Percentiles rank a stretch among this genome's conserved stretches.
Evolutionary conservation across 768 basidiomycete genomes (phyloP).

Genomic region (Cubamyces sp.): DNA sequence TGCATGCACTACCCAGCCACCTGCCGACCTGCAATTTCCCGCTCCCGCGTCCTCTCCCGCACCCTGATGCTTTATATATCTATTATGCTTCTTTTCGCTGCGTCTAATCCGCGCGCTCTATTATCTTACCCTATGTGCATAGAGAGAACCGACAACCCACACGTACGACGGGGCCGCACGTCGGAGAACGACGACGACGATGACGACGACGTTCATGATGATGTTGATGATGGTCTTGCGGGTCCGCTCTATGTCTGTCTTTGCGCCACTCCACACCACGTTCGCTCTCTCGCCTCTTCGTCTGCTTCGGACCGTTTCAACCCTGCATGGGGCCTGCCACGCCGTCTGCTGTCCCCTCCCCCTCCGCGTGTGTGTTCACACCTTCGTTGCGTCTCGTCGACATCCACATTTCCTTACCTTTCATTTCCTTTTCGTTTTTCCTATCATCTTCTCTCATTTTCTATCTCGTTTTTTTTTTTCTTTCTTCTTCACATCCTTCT

Average conservation of each 20-base stretch:
- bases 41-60: not conserved
- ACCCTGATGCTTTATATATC: slow-evolving; percentile 22
- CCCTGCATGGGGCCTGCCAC: too few species aligned
- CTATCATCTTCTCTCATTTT: not conserved
- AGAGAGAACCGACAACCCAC: slow-evolving; percentile 17
- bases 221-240: slow-evolving; percentile 12
- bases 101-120: slow-evolving; percentile 24
- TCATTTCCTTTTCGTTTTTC: not conserved
- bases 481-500: too few species aligned
- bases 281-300: not conserved
- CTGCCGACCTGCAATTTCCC: not conserved
- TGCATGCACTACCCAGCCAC: not conserved
- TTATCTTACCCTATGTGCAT: slow-evolving; percentile 26
- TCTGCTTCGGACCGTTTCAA: not conserved
- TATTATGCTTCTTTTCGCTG: slow-evolving; percentile 17
- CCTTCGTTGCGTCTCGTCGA: slow-evolving; percentile 1
- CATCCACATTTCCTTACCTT: not conserved
- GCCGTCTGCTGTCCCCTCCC: too few species aligned
- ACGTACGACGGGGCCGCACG: not conserved
- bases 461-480: slow-evolving; percentile 15
- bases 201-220: not conserved
- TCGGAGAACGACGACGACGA: not conserved
- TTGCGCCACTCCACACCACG: not conserved
- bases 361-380: not conserved
- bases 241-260: slow-evolving; percentile 37